phyloP scores from a whole-genome alignment of 1,284 basidiomycete genomes.

The Coniferiporia weirii region DNA sequence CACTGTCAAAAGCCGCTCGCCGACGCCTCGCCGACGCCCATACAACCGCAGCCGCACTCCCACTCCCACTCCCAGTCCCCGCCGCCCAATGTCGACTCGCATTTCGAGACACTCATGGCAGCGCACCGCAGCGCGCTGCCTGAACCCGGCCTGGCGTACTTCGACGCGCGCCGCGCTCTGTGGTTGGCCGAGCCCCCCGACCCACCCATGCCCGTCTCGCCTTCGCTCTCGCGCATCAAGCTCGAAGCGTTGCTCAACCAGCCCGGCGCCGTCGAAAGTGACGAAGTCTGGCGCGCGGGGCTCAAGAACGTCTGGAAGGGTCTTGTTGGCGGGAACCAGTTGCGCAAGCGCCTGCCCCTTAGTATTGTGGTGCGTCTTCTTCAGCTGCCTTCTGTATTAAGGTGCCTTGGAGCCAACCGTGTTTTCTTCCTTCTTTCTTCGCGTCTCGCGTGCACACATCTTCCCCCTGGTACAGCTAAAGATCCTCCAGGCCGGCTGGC shows the following conservation, averaged over 20 bases:
- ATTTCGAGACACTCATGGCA: slow-evolving; percentile 6
- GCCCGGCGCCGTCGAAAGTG: slow-evolving; percentile 43
- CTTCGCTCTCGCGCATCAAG: slow-evolving; percentile 39
- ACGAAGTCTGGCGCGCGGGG: slow-evolving; percentile 51
- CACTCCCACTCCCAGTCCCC: background rate
- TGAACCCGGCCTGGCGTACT: slow-evolving; percentile 58
- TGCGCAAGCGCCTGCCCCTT: slow-evolving; percentile 57
- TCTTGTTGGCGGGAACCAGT: slow-evolving; percentile 47
- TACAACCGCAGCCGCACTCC: background rate
- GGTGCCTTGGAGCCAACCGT: background rate
- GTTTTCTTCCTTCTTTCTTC: background rate
- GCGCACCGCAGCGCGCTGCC: slow-evolving; percentile 33
- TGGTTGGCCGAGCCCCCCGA: slow-evolving; percentile 42
- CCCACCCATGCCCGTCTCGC: slow-evolving; percentile 22
- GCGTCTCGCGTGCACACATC: background rate
- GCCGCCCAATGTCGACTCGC: slow-evolving; percentile 1
- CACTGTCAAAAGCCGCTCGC: background rate
- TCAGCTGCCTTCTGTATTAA: slow-evolving; percentile 7
- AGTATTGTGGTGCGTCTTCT: slow-evolving; percentile 48
- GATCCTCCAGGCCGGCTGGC: slow-evolving; percentile 66
- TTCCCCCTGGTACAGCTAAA: slow-evolving; percentile 45
- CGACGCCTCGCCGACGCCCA: background rate
- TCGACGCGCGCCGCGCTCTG: slow-evolving; percentile 51
- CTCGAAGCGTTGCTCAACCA: slow-evolving; percentile 49
- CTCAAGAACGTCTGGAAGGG: slow-evolving; percentile 60